Conservation (phyloP, 2,329 filamentous ascomycete species). For the Botrytis sinoallii region DNA sequence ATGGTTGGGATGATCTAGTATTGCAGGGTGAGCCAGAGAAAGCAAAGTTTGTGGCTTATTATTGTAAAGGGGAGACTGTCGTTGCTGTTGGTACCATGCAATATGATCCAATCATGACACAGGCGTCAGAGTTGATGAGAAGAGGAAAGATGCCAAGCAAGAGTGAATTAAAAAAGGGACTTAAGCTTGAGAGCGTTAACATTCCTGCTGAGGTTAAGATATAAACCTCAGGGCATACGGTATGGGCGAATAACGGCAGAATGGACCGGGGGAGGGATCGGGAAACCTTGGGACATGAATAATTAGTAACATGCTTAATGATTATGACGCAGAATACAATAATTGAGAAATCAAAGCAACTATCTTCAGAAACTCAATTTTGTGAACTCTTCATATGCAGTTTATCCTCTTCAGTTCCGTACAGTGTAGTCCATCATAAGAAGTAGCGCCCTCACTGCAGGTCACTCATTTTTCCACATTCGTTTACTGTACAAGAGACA, state of each 20-base stretch:
- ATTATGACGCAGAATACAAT: neutral
- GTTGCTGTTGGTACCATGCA: slow-evolving; percentile 91
- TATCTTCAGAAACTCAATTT: neutral
- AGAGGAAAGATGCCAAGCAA: slow-evolving; percentile 79
- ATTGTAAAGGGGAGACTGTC: slow-evolving; percentile 79
- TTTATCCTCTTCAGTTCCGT: neutral
- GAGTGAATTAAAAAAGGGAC: slow-evolving; percentile 66
- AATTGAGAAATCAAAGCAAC: neutral
- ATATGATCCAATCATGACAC: slow-evolving; percentile 80
- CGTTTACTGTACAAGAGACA: neutral
- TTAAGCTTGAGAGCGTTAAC: slow-evolving; percentile 34
- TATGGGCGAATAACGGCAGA: neutral
- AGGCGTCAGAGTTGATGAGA: slow-evolving; percentile 82
- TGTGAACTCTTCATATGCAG: neutral
- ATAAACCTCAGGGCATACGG: neutral
- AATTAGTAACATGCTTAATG: neutral
- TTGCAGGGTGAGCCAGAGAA: slow-evolving; percentile 73
- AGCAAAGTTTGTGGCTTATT: slow-evolving; percentile 84
- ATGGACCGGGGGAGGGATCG: too few relatives aligned
- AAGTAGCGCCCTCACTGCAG: neutral
- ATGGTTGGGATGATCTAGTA: slow-evolving; percentile 83
- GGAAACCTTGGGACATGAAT: neutral
- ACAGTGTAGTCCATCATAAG: neutral
- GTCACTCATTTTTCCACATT: neutral
- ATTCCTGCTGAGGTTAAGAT: slow-evolving; percentile 31